A percentile compares a stretch with the other conserved stretches of the same genome.
Evolutionary conservation across 306 rosid species (phyloP).

Genomic region (Betula pendula): DNA sequence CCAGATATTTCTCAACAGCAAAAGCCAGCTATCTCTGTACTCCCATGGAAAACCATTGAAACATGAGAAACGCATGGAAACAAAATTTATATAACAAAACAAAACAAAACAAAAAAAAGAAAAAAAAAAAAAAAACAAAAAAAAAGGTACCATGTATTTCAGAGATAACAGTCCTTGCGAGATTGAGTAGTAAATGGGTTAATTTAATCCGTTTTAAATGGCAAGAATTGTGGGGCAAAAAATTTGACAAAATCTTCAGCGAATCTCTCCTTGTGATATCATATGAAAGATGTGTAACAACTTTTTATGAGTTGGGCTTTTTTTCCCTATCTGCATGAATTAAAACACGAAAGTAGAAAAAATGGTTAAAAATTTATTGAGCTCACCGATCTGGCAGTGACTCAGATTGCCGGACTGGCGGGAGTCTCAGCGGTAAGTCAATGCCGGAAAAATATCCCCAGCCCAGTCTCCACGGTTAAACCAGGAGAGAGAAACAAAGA

Average conservation of each 20-base stretch:
- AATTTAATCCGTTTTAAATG: conserved; percentile 33
- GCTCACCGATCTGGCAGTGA: conserved; percentile 43
- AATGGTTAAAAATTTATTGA: conserved; percentile 17
- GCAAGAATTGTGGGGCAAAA: conserved; percentile 36
- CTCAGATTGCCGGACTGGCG: conserved; percentile 16
- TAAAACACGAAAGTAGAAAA: conserved; percentile 6
- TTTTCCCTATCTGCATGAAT: conserved; percentile 17
- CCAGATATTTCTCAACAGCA: conserved; percentile 20
- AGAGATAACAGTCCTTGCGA: conserved; percentile 24
- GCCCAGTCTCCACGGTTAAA: conserved; percentile 20
- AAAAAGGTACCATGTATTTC: conserved; percentile 9
- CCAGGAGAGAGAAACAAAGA: conserved; percentile 5
- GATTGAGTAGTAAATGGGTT: conserved; percentile 34
- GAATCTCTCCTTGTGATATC: conserved; percentile 50
- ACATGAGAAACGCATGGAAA: conserved; percentile 31
- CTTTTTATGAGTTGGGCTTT: conserved; percentile 1
- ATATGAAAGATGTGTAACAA: conserved; percentile 32
- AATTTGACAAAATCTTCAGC: conserved; percentile 30
- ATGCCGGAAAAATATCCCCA: conserved; percentile 39
- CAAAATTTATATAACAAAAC: not conserved
- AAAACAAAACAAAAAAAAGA: too few relatives aligned
- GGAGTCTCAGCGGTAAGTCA: conserved; percentile 44
- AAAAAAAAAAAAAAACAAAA: too few relatives aligned
- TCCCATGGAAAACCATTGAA: conserved; percentile 40
- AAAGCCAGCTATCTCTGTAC: conserved; percentile 22